Percentiles rank a stretch among this genome's conserved stretches.
These are phyloP conservation scores for Thielaviopsis euricoi DNA, from an alignment of 2,329 filamentous ascomycete genomes.

Conservation along the genomic window DNA sequence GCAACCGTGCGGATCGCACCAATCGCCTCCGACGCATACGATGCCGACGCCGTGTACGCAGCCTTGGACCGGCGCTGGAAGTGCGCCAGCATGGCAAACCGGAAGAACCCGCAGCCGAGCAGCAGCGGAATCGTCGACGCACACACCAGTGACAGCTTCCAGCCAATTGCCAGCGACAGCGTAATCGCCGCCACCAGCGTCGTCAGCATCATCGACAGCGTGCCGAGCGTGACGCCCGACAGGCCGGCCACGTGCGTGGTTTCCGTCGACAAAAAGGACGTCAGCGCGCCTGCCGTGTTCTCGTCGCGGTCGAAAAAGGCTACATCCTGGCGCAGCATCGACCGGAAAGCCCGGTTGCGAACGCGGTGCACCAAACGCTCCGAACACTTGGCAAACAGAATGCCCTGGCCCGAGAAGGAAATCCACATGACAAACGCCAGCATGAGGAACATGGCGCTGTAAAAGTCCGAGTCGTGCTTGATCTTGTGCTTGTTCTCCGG, in stretches of 20 bases:
- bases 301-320: conserved; percentile 79
- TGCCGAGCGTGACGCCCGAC: conserved; percentile 74
- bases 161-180: conserved; percentile 59
- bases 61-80: conserved; percentile 67
- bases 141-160: conserved; percentile 77
- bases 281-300: conserved; percentile 77
- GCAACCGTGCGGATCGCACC: conserved; percentile 89
- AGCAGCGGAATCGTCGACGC: conserved; percentile 63
- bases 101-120: conserved; percentile 67
- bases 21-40: conserved; percentile 83
- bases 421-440: conserved; percentile 59
- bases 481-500: conserved; percentile 36
- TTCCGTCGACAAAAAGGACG: conserved; percentile 75
- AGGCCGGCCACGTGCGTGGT: conserved; percentile 80
- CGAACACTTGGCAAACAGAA: conserved; percentile 71
- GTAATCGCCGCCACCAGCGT: conserved; percentile 62
- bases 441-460: conserved; percentile 79
- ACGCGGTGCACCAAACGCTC: conserved; percentile 72
- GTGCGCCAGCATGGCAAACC: conserved; percentile 67
- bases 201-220: conserved; percentile 62
- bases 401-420: conserved; percentile 49
- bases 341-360: conserved; percentile 65
- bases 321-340: conserved; percentile 85
- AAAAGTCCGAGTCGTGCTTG: conserved; percentile 62
- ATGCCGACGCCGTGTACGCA: conserved; percentile 65